Evolutionary conservation across 768 basidiomycete species (phyloP).

Genomic region (Scleroderma bovista): DNA sequence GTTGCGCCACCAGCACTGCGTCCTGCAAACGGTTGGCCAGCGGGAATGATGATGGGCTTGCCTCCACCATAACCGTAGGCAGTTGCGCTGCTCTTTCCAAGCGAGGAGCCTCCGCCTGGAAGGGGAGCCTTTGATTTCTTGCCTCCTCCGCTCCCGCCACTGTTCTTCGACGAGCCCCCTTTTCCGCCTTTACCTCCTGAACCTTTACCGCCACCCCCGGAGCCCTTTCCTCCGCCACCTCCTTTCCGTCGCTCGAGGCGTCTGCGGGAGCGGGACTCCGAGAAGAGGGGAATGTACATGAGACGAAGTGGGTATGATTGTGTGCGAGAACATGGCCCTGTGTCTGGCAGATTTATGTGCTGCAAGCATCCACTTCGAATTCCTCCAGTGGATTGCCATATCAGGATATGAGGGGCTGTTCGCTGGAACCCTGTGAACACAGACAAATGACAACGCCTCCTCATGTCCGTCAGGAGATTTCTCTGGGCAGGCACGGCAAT

Average conservation of each 20-base stretch:
- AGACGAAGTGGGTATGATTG: background rate
- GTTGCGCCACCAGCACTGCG: conserved; percentile 49
- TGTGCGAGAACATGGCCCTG: too few species aligned
- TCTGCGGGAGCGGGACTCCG: background rate
- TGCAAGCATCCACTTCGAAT: too few species aligned
- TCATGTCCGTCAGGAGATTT: too few species aligned
- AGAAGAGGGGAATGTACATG: background rate
- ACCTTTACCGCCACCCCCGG: background rate
- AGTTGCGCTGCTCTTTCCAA: conserved; percentile 21
- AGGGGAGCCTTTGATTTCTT: conserved; percentile 16
- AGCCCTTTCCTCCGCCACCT: background rate
- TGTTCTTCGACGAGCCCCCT: too few species aligned
- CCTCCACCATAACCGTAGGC: conserved; percentile 33
- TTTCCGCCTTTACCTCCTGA: background rate
- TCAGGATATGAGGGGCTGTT: too few species aligned
- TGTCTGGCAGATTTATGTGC: too few species aligned
- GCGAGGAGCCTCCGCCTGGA: conserved; percentile 9
- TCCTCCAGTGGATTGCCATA: too few species aligned
- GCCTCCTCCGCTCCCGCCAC: background rate
- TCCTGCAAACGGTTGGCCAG: conserved; percentile 42
- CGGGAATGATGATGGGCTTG: conserved; percentile 31
- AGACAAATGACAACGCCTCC: too few species aligned
- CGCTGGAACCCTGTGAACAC: too few species aligned
- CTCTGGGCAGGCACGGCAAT: too few species aligned
- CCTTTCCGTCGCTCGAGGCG: background rate